These are phyloP conservation scores for Aureobasidium pullulans DNA, from an alignment of 2,329 filamentous ascomycete genomes.

Conservation along the genomic window DNA sequence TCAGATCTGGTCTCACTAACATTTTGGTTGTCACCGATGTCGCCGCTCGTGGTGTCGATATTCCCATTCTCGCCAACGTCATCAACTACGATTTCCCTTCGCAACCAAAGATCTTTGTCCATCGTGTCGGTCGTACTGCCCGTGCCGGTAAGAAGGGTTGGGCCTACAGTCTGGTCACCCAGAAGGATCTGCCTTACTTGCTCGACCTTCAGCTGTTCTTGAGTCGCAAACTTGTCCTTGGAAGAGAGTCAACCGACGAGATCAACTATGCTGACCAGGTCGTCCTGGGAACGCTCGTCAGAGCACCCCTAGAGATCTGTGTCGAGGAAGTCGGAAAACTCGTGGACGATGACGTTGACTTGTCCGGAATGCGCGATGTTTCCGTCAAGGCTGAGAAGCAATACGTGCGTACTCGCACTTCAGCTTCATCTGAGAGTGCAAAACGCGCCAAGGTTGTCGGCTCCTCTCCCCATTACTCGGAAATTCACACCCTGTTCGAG, in stretches of 20 bases:
- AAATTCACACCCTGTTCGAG: slow-evolving; percentile 71
- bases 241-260: slow-evolving; percentile 52
- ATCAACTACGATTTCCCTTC: slow-evolving; percentile 98
- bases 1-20: slow-evolving; percentile 74
- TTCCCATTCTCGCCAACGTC: slow-evolving; percentile 89
- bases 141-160: slow-evolving; percentile 88
- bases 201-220: slow-evolving; percentile 92
- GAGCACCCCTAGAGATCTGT: slow-evolving; percentile 65
- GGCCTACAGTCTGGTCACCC: slow-evolving; percentile 87
- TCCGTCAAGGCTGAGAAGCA: slow-evolving; percentile 85
- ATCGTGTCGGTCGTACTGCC: slow-evolving; percentile 91
- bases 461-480: slow-evolving; percentile 59
- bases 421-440: slow-evolving; percentile 83
- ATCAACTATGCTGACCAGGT: slow-evolving; percentile 76
- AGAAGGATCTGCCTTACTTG: slow-evolving; percentile 83
- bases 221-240: slow-evolving; percentile 72
- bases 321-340: slow-evolving; percentile 80
- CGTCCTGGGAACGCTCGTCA: slow-evolving; percentile 67
- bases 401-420: slow-evolving; percentile 82
- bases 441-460: slow-evolving; percentile 77
- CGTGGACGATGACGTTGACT: slow-evolving; percentile 66
- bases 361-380: slow-evolving; percentile 63
- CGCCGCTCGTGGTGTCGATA: slow-evolving; percentile 93
- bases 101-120: slow-evolving; percentile 93
- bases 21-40: slow-evolving; percentile 95